Evolutionary conservation across 306 rosid species (phyloP).

Genomic region (Alnus rubra): DNA sequence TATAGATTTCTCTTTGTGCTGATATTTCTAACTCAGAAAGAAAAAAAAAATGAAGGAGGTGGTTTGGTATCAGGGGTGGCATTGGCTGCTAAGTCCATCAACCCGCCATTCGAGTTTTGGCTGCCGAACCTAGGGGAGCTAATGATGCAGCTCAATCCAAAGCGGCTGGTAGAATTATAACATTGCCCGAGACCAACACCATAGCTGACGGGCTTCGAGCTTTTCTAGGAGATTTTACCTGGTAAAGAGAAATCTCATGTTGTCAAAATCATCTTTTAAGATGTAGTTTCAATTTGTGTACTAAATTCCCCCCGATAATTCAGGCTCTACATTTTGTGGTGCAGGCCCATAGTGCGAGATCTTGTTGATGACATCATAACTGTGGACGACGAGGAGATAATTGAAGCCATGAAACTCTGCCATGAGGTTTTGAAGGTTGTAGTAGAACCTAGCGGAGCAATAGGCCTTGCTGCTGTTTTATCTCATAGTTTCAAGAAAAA

Average conservation of each 20-base stretch:
- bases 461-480: too few species aligned
- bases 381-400: too few species aligned
- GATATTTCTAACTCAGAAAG: background rate
- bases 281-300: too few species aligned
- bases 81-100: constrained; percentile 89
- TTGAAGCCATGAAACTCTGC: too few species aligned
- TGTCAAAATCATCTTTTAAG: too few species aligned
- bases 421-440: too few species aligned
- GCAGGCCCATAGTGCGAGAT: too few species aligned
- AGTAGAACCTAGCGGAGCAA: too few species aligned
- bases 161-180: constrained; percentile 78
- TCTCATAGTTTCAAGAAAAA: too few species aligned
- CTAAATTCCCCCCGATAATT: too few species aligned
- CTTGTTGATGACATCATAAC: too few species aligned
- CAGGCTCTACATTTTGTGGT: too few species aligned
- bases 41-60: constrained; percentile 59
- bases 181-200: constrained; percentile 70
- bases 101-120: constrained; percentile 70
- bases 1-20: background rate
- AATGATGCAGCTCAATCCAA: constrained; percentile 89
- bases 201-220: constrained; percentile 93
- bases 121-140: constrained; percentile 89
- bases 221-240: constrained; percentile 76
- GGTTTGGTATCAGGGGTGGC: constrained; percentile 89
- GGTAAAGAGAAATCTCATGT: constrained; percentile 44